A percentile compares a stretch with the other conserved stretches of the same genome.
Conservation (phyloP, 1,284 basidiomycete genomes). For the Hypsizygus ulmarius region DNA sequence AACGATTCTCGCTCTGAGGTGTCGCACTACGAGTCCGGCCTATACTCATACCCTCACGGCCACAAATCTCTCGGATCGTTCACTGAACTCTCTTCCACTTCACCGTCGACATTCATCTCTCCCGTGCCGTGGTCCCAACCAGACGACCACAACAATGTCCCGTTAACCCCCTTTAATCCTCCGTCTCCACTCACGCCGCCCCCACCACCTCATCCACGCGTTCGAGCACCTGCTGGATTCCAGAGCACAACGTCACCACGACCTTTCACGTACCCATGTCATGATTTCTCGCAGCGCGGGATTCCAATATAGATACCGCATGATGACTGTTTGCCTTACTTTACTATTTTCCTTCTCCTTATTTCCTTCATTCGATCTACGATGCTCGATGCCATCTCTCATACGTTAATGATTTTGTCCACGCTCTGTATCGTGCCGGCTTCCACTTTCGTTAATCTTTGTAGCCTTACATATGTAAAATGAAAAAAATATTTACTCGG, state of each 20-base stretch:
- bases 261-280: constrained; percentile 10
- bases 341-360: no score
- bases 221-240: not conserved
- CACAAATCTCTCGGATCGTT: constrained; percentile 1
- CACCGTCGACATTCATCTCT: constrained; percentile 1
- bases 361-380: not conserved
- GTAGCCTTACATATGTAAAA: no score
- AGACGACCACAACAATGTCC: not conserved
- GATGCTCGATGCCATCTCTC: not conserved
- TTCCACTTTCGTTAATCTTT: no score
- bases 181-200: constrained; percentile 2
- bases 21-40: constrained; percentile 5
- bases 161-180: constrained; percentile 2
- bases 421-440: no score
- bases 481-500: no score
- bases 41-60: not conserved
- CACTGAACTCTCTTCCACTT: not conserved
- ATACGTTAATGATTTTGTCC: not conserved
- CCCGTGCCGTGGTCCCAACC: not conserved
- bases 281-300: constrained; percentile 1
- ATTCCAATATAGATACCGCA: not conserved
- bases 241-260: constrained; percentile 6
- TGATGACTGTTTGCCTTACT: no score
- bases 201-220: constrained; percentile 2
- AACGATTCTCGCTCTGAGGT: constrained; percentile 6